These are phyloP conservation scores for Paracamarosporium sp. DNA, from an alignment of 2,329 filamentous ascomycete species.

Conservation along the genomic window DNA sequence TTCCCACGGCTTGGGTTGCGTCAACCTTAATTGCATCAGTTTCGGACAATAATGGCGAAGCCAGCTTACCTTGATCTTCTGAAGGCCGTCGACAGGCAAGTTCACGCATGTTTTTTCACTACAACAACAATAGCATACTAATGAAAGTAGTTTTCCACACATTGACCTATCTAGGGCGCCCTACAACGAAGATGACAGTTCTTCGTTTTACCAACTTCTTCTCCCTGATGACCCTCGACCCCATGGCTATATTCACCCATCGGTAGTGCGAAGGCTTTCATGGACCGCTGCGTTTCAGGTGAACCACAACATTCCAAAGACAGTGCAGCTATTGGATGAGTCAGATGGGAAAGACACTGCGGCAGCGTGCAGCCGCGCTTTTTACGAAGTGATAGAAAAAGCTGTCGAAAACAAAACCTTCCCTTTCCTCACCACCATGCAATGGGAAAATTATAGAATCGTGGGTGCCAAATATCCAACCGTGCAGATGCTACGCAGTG, in stretches of 20 bases:
- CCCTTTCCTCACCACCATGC: background rate
- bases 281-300: constrained; percentile 66
- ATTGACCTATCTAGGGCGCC: constrained; percentile 9
- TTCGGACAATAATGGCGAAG: background rate
- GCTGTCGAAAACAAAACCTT: constrained; percentile 1
- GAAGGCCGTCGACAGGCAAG: constrained; percentile 7
- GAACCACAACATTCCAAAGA: constrained; percentile 60
- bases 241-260: constrained; percentile 64
- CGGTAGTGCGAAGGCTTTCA: constrained; percentile 61
- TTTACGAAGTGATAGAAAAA: constrained; percentile 4
- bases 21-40: background rate
- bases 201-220: constrained; percentile 67
- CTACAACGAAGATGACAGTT: constrained; percentile 5
- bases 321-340: constrained; percentile 66
- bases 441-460: constrained; percentile 10
- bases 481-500: constrained; percentile 43
- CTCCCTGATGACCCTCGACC: constrained; percentile 66
- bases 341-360: constrained; percentile 6
- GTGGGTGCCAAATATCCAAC: constrained; percentile 54
- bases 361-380: constrained; percentile 4
- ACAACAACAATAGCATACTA: background rate
- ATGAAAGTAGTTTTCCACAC: constrained; percentile 5
- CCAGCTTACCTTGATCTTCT: constrained; percentile 6
- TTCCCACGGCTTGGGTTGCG: background rate
- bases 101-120: background rate